phyloP scores from a whole-genome alignment of 2,329 filamentous ascomycete species.

The Penicillium italicum region DNA sequence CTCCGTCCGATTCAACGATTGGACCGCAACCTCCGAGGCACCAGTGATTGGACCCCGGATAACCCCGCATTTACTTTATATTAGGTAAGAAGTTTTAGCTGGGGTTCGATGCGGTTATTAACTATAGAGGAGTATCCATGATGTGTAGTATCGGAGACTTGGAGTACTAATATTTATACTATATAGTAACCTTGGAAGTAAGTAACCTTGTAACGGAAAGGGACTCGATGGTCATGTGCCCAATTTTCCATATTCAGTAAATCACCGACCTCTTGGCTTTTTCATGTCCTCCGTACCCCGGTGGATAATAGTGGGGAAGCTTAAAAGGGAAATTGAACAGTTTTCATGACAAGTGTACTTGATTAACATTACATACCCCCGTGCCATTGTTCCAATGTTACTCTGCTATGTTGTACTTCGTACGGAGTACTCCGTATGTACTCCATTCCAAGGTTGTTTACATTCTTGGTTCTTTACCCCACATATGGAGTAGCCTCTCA shows the following conservation, averaged over 20 bases:
- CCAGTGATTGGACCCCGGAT: slow-evolving; percentile 24
- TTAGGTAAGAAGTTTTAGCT: slow-evolving; percentile 17
- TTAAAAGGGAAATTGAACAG: slow-evolving; percentile 20
- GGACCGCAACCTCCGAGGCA: slow-evolving; percentile 20
- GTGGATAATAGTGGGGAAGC: slow-evolving; percentile 14
- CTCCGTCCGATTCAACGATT: slow-evolving; percentile 20
- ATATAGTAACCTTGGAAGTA: not conserved
- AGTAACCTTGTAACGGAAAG: too few relatives aligned
- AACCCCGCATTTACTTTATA: slow-evolving; percentile 26
- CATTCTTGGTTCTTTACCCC: slow-evolving; percentile 1
- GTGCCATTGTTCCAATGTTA: not conserved
- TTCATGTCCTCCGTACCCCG: slow-evolving; percentile 2
- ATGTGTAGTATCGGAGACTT: too few relatives aligned
- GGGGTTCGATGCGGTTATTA: too few relatives aligned
- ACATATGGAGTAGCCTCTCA: slow-evolving; percentile 1
- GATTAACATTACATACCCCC: not conserved
- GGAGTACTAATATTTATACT: not conserved
- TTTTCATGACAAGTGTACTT: not conserved
- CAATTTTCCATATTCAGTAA: not conserved
- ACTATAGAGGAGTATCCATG: too few relatives aligned
- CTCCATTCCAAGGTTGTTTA: not conserved
- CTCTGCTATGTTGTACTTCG: not conserved
- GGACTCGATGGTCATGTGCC: slow-evolving; percentile 2
- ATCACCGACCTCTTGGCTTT: not conserved
- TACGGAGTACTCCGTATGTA: too few relatives aligned